A percentile compares a stretch with the other conserved stretches of the same genome.
Evolutionary conservation across 345 rosid species (phyloP).

Genomic region (Eutrema yunnanense): DNA sequence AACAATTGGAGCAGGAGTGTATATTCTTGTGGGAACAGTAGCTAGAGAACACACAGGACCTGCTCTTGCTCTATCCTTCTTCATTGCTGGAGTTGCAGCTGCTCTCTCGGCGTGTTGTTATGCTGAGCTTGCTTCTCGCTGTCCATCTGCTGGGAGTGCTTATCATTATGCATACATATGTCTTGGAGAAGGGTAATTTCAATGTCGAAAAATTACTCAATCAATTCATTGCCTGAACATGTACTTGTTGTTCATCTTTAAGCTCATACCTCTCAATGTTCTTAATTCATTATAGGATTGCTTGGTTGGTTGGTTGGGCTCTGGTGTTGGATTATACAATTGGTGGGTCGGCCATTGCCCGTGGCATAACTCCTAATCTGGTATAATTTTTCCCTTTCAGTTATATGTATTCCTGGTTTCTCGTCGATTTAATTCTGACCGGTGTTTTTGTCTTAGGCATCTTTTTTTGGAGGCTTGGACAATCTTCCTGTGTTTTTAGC

Average conservation of each 20-base stretch:
- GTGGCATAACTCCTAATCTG: slow-evolving; percentile 83
- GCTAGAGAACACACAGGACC: slow-evolving; percentile 99
- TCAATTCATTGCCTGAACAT: neutral
- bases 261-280: neutral
- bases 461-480: slow-evolving; percentile 71
- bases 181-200: slow-evolving; percentile 77
- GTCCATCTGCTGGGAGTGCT: slow-evolving; percentile 99
- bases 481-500: slow-evolving; percentile 68
- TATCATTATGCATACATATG: slow-evolving; percentile 95
- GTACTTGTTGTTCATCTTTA: neutral
- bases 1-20: slow-evolving; percentile 97
- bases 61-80: slow-evolving; percentile 80
- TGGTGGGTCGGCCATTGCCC: slow-evolving; percentile 94
- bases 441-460: slow-evolving; percentile 40
- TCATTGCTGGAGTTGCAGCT: slow-evolving; percentile 91
- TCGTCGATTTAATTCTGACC: neutral
- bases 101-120: slow-evolving; percentile 95
- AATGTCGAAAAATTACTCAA: neutral
- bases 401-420: neutral
- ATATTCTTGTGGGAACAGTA: slow-evolving; percentile 92
- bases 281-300: slow-evolving; percentile 35
- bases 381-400: slow-evolving; percentile 21
- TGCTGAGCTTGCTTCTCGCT: slow-evolving; percentile 90
- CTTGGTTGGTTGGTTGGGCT: slow-evolving; percentile 98
- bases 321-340: slow-evolving; percentile 86